Evolutionary conservation across 179 eudicot species (phyloP).

Genomic region (Silene coronaria): DNA sequence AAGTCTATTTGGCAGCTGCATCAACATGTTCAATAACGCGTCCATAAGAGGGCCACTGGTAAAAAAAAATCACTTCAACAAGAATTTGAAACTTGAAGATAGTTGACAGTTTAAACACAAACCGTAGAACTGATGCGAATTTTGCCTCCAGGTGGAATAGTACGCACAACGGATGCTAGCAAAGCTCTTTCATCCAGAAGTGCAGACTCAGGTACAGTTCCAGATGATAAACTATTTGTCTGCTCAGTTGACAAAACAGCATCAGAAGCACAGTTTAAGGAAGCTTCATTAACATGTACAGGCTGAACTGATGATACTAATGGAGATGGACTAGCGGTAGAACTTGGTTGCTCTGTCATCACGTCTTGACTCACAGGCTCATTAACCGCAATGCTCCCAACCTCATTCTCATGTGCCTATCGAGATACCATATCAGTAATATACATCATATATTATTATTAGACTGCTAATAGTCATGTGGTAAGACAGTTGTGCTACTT

Average conservation of each 20-base stretch:
- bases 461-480: too few species aligned
- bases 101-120: conserved; percentile 20
- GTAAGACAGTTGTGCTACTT: background rate
- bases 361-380: conserved; percentile 37
- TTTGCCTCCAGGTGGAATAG: conserved; percentile 86
- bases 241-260: conserved; percentile 36
- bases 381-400: conserved; percentile 28
- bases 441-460: background rate
- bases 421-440: conserved; percentile 16
- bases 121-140: conserved; percentile 95
- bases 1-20: conserved; percentile 93
- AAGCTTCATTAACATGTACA: conserved; percentile 35
- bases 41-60: conserved; percentile 3
- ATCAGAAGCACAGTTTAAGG: conserved; percentile 30
- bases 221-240: conserved; percentile 30
- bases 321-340: conserved; percentile 37
- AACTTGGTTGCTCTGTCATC: conserved; percentile 36
- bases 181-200: conserved; percentile 84
- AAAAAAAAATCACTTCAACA: background rate
- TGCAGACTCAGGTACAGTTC: conserved; percentile 37
- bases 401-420: conserved; percentile 39
- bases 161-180: conserved; percentile 82
- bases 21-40: conserved; percentile 14
- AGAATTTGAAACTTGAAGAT: background rate
- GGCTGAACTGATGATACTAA: conserved; percentile 37